Base-by-base conservation (phyloP, 805 yeast species). In the Kuraishia molischiana region DNA sequence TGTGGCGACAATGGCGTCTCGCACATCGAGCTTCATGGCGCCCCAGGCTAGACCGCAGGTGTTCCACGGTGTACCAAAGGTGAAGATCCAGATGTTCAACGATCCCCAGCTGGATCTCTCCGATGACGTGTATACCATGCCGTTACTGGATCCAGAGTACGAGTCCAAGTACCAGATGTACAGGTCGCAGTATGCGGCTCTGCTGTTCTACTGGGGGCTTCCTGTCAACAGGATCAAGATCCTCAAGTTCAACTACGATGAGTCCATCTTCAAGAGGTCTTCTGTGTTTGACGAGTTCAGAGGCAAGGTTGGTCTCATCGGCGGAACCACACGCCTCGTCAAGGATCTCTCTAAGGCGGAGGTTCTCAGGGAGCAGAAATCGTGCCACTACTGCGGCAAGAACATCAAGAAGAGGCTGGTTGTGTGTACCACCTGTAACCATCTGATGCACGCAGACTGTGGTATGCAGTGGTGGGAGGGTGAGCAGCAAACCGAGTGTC, bases 151-250 rank as follows among this genome's bases (percentile, higher is more conserved):
- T 30, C 51, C 64, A 3, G 56, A 62, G 8, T 64, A 66, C 33
- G 48, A 48, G 6, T 51, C 52, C 2, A 63, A 62, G 35, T 55
- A 72, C 33, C 54, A 51, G 31, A 36, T 49, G 39, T 72, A 74
- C 51, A 56, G 95, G 29, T 67, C 71, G 17, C 80, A 78, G 46
- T 89, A 90, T 54, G 87, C 96, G 0, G 72, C 79, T 15, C 67
- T 89, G 51, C 62, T 89, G 11, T 84, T 73, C 49, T 57, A 71
- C 24, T 90, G 97, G 97, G 94, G 92, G 0, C 64, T 87, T 15
- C 83, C 87, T 0, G 69, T 83, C n/a, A 75, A 79, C 44, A 59
- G 95, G 32, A 76, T 85, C 21, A 89, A 89, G 49, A 72, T 89
- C 9, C 54, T 85, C 39, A 86, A 89, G 57, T 73, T 75, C 61